Evolutionary conservation across 2,329 filamentous ascomycete species (phyloP), one percentile per base, ranked within the genome.

Genomic region (Cladosporium sphaerospermum): DNA sequence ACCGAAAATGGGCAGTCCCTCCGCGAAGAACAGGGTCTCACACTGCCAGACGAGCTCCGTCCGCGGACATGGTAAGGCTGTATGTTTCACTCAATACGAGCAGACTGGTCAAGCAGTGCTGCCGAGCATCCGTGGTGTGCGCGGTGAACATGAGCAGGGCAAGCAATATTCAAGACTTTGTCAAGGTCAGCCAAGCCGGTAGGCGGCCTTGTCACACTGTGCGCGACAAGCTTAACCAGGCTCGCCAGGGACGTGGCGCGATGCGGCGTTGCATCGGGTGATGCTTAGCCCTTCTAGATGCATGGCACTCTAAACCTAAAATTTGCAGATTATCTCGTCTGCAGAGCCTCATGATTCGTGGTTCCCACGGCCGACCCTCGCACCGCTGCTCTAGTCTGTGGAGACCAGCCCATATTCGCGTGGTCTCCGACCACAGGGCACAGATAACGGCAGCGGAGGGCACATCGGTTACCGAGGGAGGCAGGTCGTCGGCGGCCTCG

Each of bases 391-490:
- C 31, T 43, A 16, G 43, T 44, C 40, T 51, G 48, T 51, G 48
- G 48, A 51, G 16, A 34, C 32, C n/a, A 19, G 31, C 37, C 48
- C 40, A 31, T 33, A 44, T 51, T 51, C 39, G 48, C 39, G 32
- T 43, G 48, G 40, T 44, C 32, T 44, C 48, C 48, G 48, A 51
- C 28, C 48, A 51, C 42, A 36, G 32, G n/a, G 14, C n/a, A 34
- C 40, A 51, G 48, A 51, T 51, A 51, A 40, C 48, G 48, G 48
- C 47, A 44, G 44, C 41, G 48, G 48, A 51, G 43, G 48, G 40
- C 43, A 44, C 40, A 51, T 43, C 39, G 48, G 31, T 18, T 36
- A 34, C 48, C 48, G 48, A 51, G 48, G 45, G 18, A 43, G 48
- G 44, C 44, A 51, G 48, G 48, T 40, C 39, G 48, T n/a, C 28